Evolutionary conservation across 768 basidiomycete species (phyloP).

Genomic region (Mycena amicta): DNA sequence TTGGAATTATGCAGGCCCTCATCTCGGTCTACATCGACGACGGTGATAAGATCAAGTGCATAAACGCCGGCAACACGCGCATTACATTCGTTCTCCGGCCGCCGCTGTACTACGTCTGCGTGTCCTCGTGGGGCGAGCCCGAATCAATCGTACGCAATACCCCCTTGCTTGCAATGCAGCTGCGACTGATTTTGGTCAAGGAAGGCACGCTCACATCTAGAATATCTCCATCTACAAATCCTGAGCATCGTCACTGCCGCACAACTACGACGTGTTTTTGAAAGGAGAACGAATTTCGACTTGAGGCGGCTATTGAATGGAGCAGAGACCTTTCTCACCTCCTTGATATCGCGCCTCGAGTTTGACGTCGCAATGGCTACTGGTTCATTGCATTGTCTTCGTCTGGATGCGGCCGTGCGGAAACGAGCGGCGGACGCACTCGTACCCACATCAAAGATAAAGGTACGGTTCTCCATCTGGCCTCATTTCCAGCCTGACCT

Average conservation of each 20-base stretch:
- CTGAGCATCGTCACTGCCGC: slow-evolving; percentile 85
- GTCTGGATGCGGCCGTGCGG: slow-evolving; percentile 68
- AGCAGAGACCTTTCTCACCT: slow-evolving; percentile 78
- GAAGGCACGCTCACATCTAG: slow-evolving; percentile 91
- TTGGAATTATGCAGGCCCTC: slow-evolving; percentile 93
- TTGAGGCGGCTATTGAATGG: slow-evolving; percentile 76
- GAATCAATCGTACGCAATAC: slow-evolving; percentile 80
- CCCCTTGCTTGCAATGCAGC: neutral
- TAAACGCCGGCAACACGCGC: slow-evolving; percentile 78
- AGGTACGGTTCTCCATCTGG: too few species aligned
- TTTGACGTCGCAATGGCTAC: slow-evolving; percentile 80
- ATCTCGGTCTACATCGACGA: slow-evolving; percentile 96
- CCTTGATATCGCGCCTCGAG: slow-evolving; percentile 71
- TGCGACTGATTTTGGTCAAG: slow-evolving; percentile 50
- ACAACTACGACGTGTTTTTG: slow-evolving; percentile 85
- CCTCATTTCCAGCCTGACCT: too few species aligned
- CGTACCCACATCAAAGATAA: slow-evolving; percentile 80
- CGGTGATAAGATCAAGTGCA: slow-evolving; percentile 80
- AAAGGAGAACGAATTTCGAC: slow-evolving; percentile 90
- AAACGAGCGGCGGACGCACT: slow-evolving; percentile 78
- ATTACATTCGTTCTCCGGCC: slow-evolving; percentile 87
- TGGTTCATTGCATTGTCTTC: slow-evolving; percentile 80
- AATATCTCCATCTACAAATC: slow-evolving; percentile 93
- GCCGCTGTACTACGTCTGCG: slow-evolving; percentile 91
- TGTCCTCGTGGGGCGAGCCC: slow-evolving; percentile 93